phyloP scores from a whole-genome alignment of 148 eudicot species.

The Chenopodium quinoa region DNA sequence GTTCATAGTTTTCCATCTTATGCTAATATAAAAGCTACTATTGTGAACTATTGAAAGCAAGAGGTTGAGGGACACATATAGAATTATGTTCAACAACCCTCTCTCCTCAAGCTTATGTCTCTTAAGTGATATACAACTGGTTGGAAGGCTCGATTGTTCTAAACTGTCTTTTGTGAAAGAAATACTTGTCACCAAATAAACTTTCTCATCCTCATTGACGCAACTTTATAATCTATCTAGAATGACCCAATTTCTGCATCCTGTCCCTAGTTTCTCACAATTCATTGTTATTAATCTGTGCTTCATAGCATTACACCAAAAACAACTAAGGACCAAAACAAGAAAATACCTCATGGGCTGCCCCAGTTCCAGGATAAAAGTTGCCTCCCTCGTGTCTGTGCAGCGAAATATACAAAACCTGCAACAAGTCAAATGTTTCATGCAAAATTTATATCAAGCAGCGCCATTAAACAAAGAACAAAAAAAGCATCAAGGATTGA shows the following conservation, averaged over 20 bases:
- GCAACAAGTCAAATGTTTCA: slow-evolving; percentile 8
- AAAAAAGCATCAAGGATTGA: neutral
- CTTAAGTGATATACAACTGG: neutral
- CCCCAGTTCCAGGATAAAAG: slow-evolving; percentile 97
- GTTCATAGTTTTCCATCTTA: neutral
- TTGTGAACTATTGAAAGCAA: neutral
- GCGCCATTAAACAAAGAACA: neutral
- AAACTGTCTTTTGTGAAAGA: neutral
- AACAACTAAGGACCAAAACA: neutral
- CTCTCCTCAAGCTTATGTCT: neutral
- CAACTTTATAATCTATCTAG: neutral
- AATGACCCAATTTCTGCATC: neutral
- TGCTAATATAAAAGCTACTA: neutral
- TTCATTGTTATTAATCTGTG: neutral
- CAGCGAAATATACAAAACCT: slow-evolving; percentile 94
- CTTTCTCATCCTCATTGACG: neutral
- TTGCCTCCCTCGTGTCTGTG: slow-evolving; percentile 97
- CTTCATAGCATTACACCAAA: neutral
- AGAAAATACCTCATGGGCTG: slow-evolving; percentile 69
- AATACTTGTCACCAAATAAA: neutral
- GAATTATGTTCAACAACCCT: neutral
- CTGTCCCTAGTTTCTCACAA: neutral
- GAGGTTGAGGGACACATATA: neutral
- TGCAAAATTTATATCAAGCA: neutral
- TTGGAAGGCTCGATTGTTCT: neutral